Base-by-base conservation (phyloP, 495 filamentous ascomycete genomes). In the Trichoderma orchidacearum region DNA sequence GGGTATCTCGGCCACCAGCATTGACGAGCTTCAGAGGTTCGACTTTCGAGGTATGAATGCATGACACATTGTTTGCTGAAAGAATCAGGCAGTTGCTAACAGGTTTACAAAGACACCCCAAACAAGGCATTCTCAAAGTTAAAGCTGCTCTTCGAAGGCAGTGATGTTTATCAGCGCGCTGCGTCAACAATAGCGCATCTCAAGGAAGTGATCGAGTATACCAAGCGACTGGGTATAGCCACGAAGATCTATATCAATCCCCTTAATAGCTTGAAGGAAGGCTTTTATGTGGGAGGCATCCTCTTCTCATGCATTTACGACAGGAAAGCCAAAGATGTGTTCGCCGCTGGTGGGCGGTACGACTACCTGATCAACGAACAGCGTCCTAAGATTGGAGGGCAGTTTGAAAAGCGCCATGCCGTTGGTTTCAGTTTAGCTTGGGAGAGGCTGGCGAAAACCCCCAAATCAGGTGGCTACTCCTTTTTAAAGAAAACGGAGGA, bases 351-450 rank as follows among this genome's bases (percentile, higher is more conserved):
- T 51, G 93, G 93, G 28, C 84, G 93, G 28, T 98, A 97, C 67
- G 93, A 98, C 65, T 78, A 79, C 21, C 72, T 98, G 41, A 92
- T 98, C 32, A 75, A 79, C 66, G 84, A 83, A 30, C 80, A 88
- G 61, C 77, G 79, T 6, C 79, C 81, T 12, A 82, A 77, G 55
- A 75, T 81, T 52, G 73, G 76, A 27, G 72, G 70, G 41, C 65
- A 71, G 51, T 66, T 72, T 32, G 69, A 76, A 57, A 71, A 77
- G 53, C 73, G 75, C 38, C 89, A 91, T 62, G 92, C 88, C 9
- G 93, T 97, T 34, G 93, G 93, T 3, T 94, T 96, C 64, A 92
- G 92, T 61, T 72, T 98, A 32, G 87, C 87, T 27, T 95, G 89
- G 81, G 90, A 96, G 61, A 82, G 85, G 59, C 75, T 92, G 12